Conservation (phyloP, 1,284 basidiomycete species). For the Xerocomus amazonicus region DNA sequence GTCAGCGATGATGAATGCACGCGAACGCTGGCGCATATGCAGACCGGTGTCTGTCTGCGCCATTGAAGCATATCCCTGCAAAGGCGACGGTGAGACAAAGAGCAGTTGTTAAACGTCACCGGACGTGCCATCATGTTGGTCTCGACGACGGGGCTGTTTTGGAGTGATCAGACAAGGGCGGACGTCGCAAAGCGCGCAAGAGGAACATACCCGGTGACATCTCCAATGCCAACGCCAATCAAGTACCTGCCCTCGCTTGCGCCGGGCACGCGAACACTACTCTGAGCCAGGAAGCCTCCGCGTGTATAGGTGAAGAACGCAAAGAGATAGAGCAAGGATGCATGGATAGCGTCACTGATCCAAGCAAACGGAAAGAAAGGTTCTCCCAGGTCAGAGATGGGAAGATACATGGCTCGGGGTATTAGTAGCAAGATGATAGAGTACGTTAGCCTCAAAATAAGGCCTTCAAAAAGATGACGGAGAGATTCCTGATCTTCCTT, state of each 20-base stretch:
- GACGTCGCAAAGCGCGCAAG: neutral
- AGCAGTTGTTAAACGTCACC: neutral
- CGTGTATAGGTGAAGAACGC: constrained; percentile 10
- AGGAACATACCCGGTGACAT: constrained; percentile 65
- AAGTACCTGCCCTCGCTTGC: constrained; percentile 20
- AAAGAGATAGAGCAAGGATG: constrained; percentile 19
- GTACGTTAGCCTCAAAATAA: too few relatives aligned
- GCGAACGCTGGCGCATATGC: constrained; percentile 75
- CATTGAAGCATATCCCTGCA: constrained; percentile 68
- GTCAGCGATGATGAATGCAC: constrained; percentile 73
- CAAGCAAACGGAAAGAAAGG: constrained; percentile 16
- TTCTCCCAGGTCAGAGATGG: constrained; percentile 12
- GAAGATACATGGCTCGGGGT: constrained; percentile 22
- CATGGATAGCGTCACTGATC: constrained; percentile 13
- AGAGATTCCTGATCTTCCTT: too few relatives aligned
- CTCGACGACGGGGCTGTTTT: constrained; percentile 63
- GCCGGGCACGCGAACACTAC: neutral
- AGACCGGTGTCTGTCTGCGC: constrained; percentile 73
- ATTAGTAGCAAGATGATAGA: too few relatives aligned
- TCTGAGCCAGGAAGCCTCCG: neutral
- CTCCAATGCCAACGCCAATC: constrained; percentile 54
- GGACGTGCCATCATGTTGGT: constrained; percentile 69
- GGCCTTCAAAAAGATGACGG: neutral
- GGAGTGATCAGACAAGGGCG: constrained; percentile 1
- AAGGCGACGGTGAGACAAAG: constrained; percentile 4